These are phyloP conservation scores for Pseudopediastrum boryanum DNA, from an alignment of 139 green algal species.

Conservation along the genomic window DNA sequence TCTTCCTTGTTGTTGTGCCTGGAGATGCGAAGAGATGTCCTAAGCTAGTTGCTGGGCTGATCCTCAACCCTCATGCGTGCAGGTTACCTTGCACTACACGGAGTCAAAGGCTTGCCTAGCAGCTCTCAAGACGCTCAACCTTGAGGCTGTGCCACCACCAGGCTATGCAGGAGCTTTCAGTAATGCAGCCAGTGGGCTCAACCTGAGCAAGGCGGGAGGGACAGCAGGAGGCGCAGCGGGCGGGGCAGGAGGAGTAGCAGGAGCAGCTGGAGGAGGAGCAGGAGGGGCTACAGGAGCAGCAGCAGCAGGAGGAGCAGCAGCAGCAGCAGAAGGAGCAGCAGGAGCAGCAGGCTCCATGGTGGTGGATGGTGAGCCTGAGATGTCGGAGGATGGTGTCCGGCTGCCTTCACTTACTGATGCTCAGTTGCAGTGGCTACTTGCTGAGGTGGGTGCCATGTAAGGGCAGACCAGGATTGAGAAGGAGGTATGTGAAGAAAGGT, in stretches of 20 bases:
- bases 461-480: background rate
- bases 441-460: background rate
- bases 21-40: too few species aligned
- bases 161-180: constrained; percentile 7
- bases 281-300: constrained; percentile 21
- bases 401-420: background rate
- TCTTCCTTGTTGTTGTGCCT: too few species aligned
- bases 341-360: constrained; percentile 5
- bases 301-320: constrained; percentile 9
- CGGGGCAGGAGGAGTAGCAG: background rate
- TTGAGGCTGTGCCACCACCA: constrained; percentile 36
- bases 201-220: background rate
- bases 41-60: too few species aligned
- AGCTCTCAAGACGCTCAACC: constrained; percentile 28
- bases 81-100: constrained; percentile 50
- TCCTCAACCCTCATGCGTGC: too few species aligned
- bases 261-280: background rate
- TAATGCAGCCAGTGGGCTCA: background rate
- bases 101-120: constrained; percentile 53
- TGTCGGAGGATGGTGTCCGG: background rate
- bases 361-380: constrained; percentile 36
- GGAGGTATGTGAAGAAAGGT: too few species aligned
- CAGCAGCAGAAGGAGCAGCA: background rate
- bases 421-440: constrained; percentile 24
- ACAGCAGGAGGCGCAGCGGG: background rate